Base-by-base conservation (phyloP, 768 basidiomycete genomes). In the Rossbeevera mucosa region DNA sequence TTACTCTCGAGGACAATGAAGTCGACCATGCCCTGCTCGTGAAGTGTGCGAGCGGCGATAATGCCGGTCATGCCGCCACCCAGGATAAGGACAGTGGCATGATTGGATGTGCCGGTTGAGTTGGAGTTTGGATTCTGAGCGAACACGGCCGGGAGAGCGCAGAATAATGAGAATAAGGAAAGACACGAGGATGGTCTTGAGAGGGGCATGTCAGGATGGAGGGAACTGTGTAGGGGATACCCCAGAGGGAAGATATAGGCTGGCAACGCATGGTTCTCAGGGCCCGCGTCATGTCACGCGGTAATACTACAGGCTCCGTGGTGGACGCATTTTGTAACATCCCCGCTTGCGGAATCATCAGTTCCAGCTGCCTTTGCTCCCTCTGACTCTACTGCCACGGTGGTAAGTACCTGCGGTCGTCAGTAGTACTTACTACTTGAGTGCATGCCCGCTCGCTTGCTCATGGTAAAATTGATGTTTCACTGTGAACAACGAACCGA, bases 11-110 rank as follows among this genome's bases (percentile, higher is more conserved):
- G 62, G 47, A 87, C 73, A 42, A 83, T 62, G 61, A 83, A 84
- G 59, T 82, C 73, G 24, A 74, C 55, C 54, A 85, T 75, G 4
- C 80, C 80, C 21, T 74, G 67, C 48, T 75, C 64, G 46, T 82
- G 73, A 11, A 86, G 71, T 0, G 81, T 78, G 25, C 78, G 76
- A 13, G 85, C 86, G 5, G 84, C 83, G 29, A 82, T 81, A 28
- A 86, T 70, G 12, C 86, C 85, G 5, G 85, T 69, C 30, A 86
- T 76, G 8, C 85, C 84, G 18, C 83, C 85, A 2, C 85, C 85
- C 11, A 86, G 73, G 48, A 86, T 80, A 40, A 86, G 74, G 4
- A 83, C 76, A 14, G 61, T 71, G 5, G 64, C 59, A 18, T 60
- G 50, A 8, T 53, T 67, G 11, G 56, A 16, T 7, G 38, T 21